Base-by-base conservation (phyloP, 169 alveolate species). In the Plasmodium vivax region DNA sequence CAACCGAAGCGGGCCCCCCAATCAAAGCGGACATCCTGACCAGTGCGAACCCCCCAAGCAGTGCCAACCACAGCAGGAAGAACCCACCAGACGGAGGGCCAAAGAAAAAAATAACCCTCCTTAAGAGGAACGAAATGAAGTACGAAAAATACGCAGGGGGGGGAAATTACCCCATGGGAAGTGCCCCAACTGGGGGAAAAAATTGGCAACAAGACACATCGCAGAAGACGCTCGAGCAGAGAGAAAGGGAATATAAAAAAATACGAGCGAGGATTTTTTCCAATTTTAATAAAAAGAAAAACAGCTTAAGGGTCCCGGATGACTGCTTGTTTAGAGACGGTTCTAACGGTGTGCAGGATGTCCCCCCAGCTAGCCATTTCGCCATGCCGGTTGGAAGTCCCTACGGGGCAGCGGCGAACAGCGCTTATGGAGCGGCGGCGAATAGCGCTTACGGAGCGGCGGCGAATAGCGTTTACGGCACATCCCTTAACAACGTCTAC, bases 241-340 rank as follows among this genome's bases (percentile, higher is more conserved):
- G 93, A 74, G 93, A 85, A 45, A 27, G 74, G 41, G 93, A 85
- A 47, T 85, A 85, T 73, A 85, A 56, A n/a, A 72, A 85, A 85
- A 85, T 85, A 14, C 32, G 93, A n/a, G 93, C 93, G 10, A 72
- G 93, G 36, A 85, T 85, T 74, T 85, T 85, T 74, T 85, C 93
- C 9, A 85, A 85, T 30, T 85, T 85, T 54, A 85, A 85, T 47
- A 85, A 85, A 85, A 85, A 85, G 47, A 85, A 73, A 85, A 85
- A 74, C 38, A 27, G 8, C 47, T 41, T 62, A 71, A 83, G 27
- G 41, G 3, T 6, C 5, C 72, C 71, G 30, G 74, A 51, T 34
- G 82, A 34, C 47, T 36, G 30, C 30, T 3, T 62, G 14, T 62
- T 62, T 14, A n/a, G 6, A 3, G 34, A 62, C 14, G 30, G 14